Evolutionary conservation across 2,329 filamentous ascomycete species (phyloP).

Genomic region (Beauveria sp.): DNA sequence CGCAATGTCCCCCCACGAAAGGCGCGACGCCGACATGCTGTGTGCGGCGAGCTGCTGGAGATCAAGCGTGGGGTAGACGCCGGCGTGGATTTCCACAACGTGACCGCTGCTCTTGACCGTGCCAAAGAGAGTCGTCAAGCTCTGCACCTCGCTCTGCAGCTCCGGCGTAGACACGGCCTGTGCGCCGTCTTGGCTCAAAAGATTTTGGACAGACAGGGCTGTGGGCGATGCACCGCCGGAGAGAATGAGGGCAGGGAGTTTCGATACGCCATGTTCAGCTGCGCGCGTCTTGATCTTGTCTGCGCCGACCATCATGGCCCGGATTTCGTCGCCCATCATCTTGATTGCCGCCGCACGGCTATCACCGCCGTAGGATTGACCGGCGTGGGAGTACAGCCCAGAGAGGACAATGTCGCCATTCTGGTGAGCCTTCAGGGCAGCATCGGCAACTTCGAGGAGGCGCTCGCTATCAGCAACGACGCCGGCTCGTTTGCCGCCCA

Average conservation of each 20-base stretch:
- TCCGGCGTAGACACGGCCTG: constrained; percentile 12
- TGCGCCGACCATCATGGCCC: constrained; percentile 20
- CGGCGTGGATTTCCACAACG: constrained; percentile 63
- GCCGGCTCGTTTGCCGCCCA: constrained; percentile 65
- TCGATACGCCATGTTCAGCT: constrained; percentile 10
- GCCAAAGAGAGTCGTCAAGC: constrained; percentile 16
- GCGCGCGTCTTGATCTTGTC: constrained; percentile 16
- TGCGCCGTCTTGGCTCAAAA: constrained; percentile 13
- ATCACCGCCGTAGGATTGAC: constrained; percentile 56
- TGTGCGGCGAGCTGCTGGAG: constrained; percentile 72
- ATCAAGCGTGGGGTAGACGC: constrained; percentile 69
- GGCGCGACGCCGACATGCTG: constrained; percentile 36
- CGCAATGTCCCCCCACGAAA: constrained; percentile 51
- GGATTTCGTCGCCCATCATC: constrained; percentile 24
- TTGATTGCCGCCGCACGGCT: constrained; percentile 23
- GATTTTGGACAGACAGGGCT: constrained; percentile 30
- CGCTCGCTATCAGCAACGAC: constrained; percentile 42
- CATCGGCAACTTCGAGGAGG: constrained; percentile 40
- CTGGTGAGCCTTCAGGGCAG: constrained; percentile 20
- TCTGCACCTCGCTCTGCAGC: constrained; percentile 14
- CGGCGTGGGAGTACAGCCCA: constrained; percentile 68
- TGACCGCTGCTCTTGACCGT: constrained; percentile 30
- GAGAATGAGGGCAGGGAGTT: constrained; percentile 29
- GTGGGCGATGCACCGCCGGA: constrained; percentile 75
- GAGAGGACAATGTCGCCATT: constrained; percentile 35